Base-by-base conservation (phyloP, 2,329 filamentous ascomycete genomes). In the Ascochyta fabae region DNA sequence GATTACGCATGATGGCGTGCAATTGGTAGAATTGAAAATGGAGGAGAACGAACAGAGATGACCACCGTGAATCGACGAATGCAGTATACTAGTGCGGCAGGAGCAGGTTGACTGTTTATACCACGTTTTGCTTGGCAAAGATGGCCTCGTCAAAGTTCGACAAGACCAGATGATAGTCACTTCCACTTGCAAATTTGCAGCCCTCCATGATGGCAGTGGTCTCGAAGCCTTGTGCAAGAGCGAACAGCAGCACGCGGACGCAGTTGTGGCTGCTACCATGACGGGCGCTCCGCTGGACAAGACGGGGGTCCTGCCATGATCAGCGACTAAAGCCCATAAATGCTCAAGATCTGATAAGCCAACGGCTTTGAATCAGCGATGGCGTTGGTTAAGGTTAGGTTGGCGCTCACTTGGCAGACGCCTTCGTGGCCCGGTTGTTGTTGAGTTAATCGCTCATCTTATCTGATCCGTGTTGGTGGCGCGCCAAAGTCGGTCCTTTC, bases 331-430 rank as follows among this genome's bases (percentile, higher is more conserved):
- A n/a, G 35, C 27, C 29, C 29, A 13, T 9, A 26, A 40, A 29
- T 9, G 10, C 33, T 29, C 34, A 54, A 13, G 45, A 54, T 54
- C 51, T 49, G 51, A 45, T 54, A 49, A 48, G 24, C 33, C 40
- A 45, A 41, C 33, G 34, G 40, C 9, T 33, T 43, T 22, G 16
- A 22, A 41, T 34, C 40, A 45, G 27, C 31, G 33, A 39, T 43
- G 38, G 50, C 44, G 31, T 35, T 48, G 44, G 50, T 48, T 38
- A 38, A 24, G 23, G 31, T 42, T 31, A 29, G 36, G 44, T 29
- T 48, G 51, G 51, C 26, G 50, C 39, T 19, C 29, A 29, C 50
- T 55, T 49, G 45, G 45, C 52, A 55, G 52, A 29, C 40, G 45
- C 41, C 19, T 45, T 34, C 10, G 19, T 9, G 33, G 19, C 19